Evolutionary conservation across 345 rosid species (phyloP), one percentile per base, ranked within the genome.

Genomic region (Streptanthus diversifolius): DNA sequence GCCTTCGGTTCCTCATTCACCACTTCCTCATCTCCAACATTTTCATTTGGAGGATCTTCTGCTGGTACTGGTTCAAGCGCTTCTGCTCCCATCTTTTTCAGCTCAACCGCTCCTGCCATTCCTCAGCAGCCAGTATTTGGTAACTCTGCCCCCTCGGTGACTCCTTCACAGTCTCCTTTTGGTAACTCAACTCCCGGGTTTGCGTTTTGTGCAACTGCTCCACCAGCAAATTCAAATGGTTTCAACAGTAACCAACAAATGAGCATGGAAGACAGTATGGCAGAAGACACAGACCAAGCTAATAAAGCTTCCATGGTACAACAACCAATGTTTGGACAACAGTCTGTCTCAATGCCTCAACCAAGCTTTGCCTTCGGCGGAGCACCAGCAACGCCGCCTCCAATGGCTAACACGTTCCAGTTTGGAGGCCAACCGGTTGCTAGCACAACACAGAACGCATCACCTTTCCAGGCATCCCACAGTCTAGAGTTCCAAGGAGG

Each of bases 181-280:
- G 82, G 91, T 40, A 81, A 67, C 81, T 58, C 82, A 39, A 77
- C 15, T 61, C 36, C 96, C 7, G 73, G 77, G 75, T 79, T 82
- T 59, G 7, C 80, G 17, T 88, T 88, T 76, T 83, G 80, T 63
- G 78, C 87, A 14, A 58, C 82, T 43, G 59, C 68, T 35, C 17
- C 59, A 44, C 43, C 68, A 15, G 17, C 77, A 29, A 57, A 51
- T 52, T 52, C 77, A 36, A 71, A 71, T 44, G 81, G 77, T 29
- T 72, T 77, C 47, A 91, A 80, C 80, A 86, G 75, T 71, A 93
- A 86, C 80, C 79, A 77, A 24, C 96, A 91, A 65, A 82, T 89
- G 85, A 83, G 64, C 80, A 81, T 90, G 92, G 99, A 95, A 81
- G 98, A 95, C 79, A 88, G 93, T 79, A 95, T 95, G 99, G 92